Base-by-base conservation (phyloP, 2,329 filamentous ascomycete species). In the Fusarium keratoplasticum region DNA sequence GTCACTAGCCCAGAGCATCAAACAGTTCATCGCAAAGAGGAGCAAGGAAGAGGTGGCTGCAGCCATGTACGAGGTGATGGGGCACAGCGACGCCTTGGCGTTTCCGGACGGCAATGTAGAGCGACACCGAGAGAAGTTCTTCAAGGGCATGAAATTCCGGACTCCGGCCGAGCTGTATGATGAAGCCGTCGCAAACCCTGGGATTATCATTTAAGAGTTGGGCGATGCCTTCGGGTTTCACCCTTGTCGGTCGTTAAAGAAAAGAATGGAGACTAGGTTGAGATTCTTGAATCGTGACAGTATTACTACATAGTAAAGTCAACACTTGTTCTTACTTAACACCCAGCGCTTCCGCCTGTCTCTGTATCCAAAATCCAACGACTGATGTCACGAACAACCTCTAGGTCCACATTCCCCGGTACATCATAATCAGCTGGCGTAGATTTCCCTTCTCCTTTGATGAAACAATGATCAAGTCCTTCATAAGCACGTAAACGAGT, bases 341-440 rank as follows among this genome's bases (percentile, higher is more conserved):
- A 3, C 3, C 22, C 5, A 13, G 27, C 7, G 9, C 27, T 31
- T 31, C 10, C 4, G 4, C 18, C 11, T 31, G 27, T 14, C n/a
- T 9, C 27, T 11, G n/a, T 13, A 20, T 54, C 18, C n/a, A 20
- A 31, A 20, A 66, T 27, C 64, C 64, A 66, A 29, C 55, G 20
- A 18, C 27, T 40, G 18, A 66, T 40, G 10, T 61, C 57, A 27
- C 35, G 29, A 20, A 66, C n/a, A 33, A 66, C 64, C 18, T 31
- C 38, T 13, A 59, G 9, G 3, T 66, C 64, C 9, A 66, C 64
- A 35, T 35, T 66, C 8, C 64, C 64, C 2, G 42, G 50, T 5
- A 10, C 14, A 31, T 66, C 57, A n/a, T 66, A 66, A 20, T 66
- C 64, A 31, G 57, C 55, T 9, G 54, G 64, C 3, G 64, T 66